Base-by-base conservation (phyloP, 2,329 filamentous ascomycete genomes). In the Paramyrothecium roridum region DNA sequence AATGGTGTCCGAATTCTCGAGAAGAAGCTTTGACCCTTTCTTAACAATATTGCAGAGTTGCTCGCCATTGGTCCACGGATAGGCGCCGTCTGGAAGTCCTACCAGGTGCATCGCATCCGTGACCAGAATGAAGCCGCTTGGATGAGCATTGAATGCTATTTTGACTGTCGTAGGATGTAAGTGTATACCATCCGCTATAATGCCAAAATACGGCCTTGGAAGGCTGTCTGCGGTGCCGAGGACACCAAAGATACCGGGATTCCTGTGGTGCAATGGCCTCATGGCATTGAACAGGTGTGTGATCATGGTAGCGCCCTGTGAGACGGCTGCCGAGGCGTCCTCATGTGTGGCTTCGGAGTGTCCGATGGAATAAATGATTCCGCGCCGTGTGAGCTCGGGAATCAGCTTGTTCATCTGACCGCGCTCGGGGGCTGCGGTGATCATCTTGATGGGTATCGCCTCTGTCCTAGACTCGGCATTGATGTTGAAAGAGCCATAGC, bases 201-300 rank as follows among this genome's bases (percentile, higher is more conserved):
- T 84, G 56, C 93, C 93, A 70, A 93, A 97, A 71, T 83, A 96
- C 0, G 92, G 92, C 52, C 87, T 80, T 13, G 74, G 70, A 54
- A 76, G 66, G 57, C 72, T 78, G 63, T 87, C 82, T 10, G 81
- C 81, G 58, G 83, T 82, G 57, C 92, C 91, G 16, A 97, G 76
- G 1, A 96, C 84, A 26, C 93, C 93, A 68, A 96, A 96, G 63
- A 96, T 86, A 40, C 92, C 92, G 0, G 93, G 92, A 71, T 96
- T 92, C 56, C 93, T 88, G 77, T 97, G 91, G 70, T 95, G 90
- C 52, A 96, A 84, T 16, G 91, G 91, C 1, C 87, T 83, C 92
- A 96, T 96, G 23, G 92, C 92, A 70, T 96, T 96, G 83, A 96
- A 96, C 2, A 96, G 80, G 67, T 96, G 92, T 0, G 92, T 96